Base-by-base conservation (phyloP, 352 stramenopile species). In the Hyaloperonospora arabidopsidis region DNA sequence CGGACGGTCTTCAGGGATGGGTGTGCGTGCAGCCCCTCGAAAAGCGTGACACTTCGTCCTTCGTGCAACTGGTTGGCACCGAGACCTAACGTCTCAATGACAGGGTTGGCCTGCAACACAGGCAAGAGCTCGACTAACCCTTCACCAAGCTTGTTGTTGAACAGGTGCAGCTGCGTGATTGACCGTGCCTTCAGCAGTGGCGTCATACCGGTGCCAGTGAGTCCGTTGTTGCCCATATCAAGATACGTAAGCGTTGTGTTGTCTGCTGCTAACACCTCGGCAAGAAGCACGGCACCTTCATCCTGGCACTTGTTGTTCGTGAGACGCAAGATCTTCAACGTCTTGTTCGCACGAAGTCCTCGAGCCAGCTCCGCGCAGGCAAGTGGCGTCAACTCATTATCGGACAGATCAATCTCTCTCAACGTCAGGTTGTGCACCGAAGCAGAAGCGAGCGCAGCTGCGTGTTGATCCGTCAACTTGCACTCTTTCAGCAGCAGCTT, bases 1-100 rank as follows among this genome's bases (percentile, higher is more conserved):
- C 82, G 13, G 90, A 72, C 21, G n/a, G 82, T 93, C 59, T 74
- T 74, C n/a, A 93, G 72, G 23, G 76, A 75, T 38, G 72, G 56
- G 44, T 89, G 79, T 0, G 52, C 41, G 61, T 93, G 82, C 14
- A 93, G 57, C 21, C 67, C 63, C 25, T 84, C 57, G 22, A 93
- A 89, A 13, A 93, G 68, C 41, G 54, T 46, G 17, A 85, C 69
- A 39, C 74, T 84, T 28, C 87, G 63, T 7, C 56, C 51, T 25
- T 75, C 79, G 19, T 93, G 79, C 36, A 93, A 59, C 14, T 74
- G 65, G 56, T 90, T 93, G 15, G 74, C 82, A 15, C 82, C 79
- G 1, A 93, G 39, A 39, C 84, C 79, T 21, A 93, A 65, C 17
- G 68, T 77, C 54, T 84, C 63, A 46, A 93, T 65, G 18, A 67